Evolutionary conservation across 495 filamentous ascomycete species (phyloP).

Genomic region (Aspergillus ostianus): DNA sequence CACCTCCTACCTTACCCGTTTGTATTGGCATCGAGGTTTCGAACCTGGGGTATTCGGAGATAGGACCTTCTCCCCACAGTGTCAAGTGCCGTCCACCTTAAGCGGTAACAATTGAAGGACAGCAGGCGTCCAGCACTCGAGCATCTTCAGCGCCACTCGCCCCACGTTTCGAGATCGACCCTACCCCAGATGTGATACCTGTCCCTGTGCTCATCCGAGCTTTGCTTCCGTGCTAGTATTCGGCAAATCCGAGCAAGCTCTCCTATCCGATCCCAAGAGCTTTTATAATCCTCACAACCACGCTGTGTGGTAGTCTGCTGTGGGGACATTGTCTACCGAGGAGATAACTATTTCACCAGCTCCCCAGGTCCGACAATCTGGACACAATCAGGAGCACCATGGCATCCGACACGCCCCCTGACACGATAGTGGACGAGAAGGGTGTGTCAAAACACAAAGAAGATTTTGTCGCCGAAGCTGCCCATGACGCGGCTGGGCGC

Average conservation of each 20-base stretch:
- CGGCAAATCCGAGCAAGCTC: slow-evolving; percentile 7
- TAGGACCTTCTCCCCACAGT: not conserved
- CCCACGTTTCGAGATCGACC: not conserved
- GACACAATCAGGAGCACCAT: slow-evolving; percentile 1
- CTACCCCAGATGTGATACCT: slow-evolving; percentile 3
- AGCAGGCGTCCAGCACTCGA: not conserved
- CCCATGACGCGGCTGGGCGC: slow-evolving; percentile 52
- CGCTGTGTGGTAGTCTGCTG: too few relatives aligned
- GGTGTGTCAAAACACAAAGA: slow-evolving; percentile 23
- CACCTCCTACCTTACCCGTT: not conserved
- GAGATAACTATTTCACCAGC: not conserved
- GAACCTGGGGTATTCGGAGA: too few relatives aligned
- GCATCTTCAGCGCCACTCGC: not conserved
- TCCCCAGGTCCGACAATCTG: too few relatives aligned
- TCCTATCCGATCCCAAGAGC: not conserved
- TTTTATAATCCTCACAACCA: not conserved
- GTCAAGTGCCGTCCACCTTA: not conserved
- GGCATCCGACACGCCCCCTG: slow-evolving; percentile 4
- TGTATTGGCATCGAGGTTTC: not conserved
- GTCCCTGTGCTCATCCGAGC: slow-evolving; percentile 5
- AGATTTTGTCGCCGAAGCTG: slow-evolving; percentile 20
- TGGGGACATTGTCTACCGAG: not conserved
- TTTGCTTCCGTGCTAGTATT: slow-evolving; percentile 1
- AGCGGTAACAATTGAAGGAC: not conserved
- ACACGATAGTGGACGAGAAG: slow-evolving; percentile 23